phyloP scores from a whole-genome alignment of 345 rosid genomes.

The Citrus australasica region DNA sequence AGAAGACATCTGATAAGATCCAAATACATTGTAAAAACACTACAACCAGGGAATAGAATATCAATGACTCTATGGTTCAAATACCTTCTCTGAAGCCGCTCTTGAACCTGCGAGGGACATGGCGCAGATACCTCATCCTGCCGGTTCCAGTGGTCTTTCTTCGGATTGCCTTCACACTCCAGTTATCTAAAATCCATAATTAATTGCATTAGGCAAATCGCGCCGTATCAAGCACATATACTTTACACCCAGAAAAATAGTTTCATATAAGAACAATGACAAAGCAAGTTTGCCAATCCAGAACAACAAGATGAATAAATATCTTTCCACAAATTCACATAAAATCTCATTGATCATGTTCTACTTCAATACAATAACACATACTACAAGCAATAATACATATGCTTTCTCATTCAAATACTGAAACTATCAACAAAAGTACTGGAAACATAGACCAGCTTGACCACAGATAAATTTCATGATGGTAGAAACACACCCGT shows the following conservation, averaged over 20 bases:
- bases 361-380: neutral
- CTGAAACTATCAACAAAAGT: neutral
- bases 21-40: neutral
- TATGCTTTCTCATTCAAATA: neutral
- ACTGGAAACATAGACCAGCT: neutral
- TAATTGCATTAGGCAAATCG: neutral
- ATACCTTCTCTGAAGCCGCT: slow-evolving; percentile 88
- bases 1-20: neutral
- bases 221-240: no score
- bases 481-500: neutral
- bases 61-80: neutral
- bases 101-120: slow-evolving; percentile 86
- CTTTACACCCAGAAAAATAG: no score
- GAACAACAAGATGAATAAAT: neutral
- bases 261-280: neutral
- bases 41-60: neutral
- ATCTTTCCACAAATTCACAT: neutral
- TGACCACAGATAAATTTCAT: neutral
- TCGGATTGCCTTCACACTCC: slow-evolving; percentile 96
- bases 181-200: slow-evolving; percentile 56
- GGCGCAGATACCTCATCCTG: slow-evolving; percentile 83
- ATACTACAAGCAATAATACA: neutral
- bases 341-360: neutral
- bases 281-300: neutral
- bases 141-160: slow-evolving; percentile 98